These are phyloP conservation scores for Sechiopsis laciniata DNA, from an alignment of 306 rosid genomes.

Conservation along the genomic window DNA sequence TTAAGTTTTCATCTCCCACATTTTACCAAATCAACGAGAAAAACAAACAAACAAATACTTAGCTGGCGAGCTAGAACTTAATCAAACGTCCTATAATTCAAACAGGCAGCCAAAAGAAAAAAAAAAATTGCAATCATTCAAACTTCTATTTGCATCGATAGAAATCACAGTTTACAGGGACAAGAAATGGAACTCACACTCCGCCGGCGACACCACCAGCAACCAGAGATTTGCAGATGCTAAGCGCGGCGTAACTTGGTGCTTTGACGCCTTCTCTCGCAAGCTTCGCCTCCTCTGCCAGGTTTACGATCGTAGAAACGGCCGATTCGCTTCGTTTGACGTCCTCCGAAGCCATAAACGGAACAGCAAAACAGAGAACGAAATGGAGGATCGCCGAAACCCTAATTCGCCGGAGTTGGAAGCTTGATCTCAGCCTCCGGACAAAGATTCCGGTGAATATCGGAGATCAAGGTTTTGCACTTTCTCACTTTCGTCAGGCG, in stretches of 20 bases:
- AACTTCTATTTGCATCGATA: background rate
- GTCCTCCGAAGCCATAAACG: conserved; percentile 82
- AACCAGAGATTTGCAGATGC: conserved; percentile 79
- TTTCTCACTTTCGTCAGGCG: conserved; percentile 14
- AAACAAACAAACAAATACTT: background rate
- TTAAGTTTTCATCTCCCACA: background rate
- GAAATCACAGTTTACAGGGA: background rate
- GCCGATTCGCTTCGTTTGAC: conserved; percentile 76
- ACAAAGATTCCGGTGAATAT: conserved; percentile 22
- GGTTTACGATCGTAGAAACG: conserved; percentile 69
- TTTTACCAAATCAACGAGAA: background rate
- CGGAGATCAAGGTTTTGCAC: conserved; percentile 1
- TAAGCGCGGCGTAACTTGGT: conserved; percentile 52
- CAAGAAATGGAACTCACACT: conserved; percentile 62
- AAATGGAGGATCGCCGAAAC: conserved; percentile 10
- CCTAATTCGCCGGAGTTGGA: conserved; percentile 24
- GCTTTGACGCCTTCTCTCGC: conserved; percentile 83
- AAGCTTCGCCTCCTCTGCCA: conserved; percentile 92
- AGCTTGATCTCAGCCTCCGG: conserved; percentile 22
- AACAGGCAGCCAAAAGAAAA: background rate
- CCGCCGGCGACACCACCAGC: conserved; percentile 99
- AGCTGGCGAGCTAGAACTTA: conserved; percentile 7
- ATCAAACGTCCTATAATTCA: background rate
- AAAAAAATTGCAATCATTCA: background rate
- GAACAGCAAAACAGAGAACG: background rate